These are phyloP conservation scores for Paralagenidium karlingii DNA, from an alignment of 352 stramenopile genomes.

Conservation along the genomic window DNA sequence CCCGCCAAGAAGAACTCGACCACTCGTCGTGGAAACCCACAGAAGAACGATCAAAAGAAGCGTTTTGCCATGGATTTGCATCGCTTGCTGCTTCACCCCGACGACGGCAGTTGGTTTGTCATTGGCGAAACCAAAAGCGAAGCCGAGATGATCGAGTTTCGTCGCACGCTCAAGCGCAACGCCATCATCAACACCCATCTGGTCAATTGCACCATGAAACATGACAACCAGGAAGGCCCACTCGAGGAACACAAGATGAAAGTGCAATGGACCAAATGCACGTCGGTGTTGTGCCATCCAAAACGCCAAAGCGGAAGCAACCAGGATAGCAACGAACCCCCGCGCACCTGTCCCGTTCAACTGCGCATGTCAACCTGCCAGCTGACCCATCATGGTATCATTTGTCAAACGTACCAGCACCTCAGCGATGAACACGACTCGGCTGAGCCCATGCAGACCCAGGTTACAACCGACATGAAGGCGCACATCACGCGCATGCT, in stretches of 20 bases:
- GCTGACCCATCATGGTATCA: slow-evolving; percentile 50
- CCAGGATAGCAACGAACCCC: slow-evolving; percentile 10
- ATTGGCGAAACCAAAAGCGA: slow-evolving; percentile 65
- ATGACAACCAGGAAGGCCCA: slow-evolving; percentile 28
- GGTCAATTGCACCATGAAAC: slow-evolving; percentile 73
- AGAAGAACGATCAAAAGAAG: too few species aligned
- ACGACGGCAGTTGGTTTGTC: slow-evolving; percentile 65
- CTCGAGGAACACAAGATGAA: slow-evolving; percentile 74
- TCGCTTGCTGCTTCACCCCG: slow-evolving; percentile 59
- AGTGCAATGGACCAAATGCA: slow-evolving; percentile 76
- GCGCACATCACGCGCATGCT: slow-evolving; percentile 54
- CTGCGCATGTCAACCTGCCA: slow-evolving; percentile 75
- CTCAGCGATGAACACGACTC: slow-evolving; percentile 66
- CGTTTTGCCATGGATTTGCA: slow-evolving; percentile 61
- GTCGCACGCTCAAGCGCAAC: slow-evolving; percentile 64
- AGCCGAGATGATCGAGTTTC: slow-evolving; percentile 60
- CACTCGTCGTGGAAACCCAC: too few species aligned
- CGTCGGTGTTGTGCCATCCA: slow-evolving; percentile 62
- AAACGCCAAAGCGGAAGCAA: slow-evolving; percentile 14
- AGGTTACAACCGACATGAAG: slow-evolving; percentile 69
- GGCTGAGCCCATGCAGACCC: slow-evolving; percentile 53
- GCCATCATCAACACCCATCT: slow-evolving; percentile 78
- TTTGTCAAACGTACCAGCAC: slow-evolving; percentile 69
- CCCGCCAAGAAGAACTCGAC: too few species aligned
- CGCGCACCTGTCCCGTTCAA: slow-evolving; percentile 41